A percentile compares a stretch with the other conserved stretches of the same genome.
Conservation (phyloP, 2,329 filamentous ascomycete species). For the Tolypocladium tundrense region DNA sequence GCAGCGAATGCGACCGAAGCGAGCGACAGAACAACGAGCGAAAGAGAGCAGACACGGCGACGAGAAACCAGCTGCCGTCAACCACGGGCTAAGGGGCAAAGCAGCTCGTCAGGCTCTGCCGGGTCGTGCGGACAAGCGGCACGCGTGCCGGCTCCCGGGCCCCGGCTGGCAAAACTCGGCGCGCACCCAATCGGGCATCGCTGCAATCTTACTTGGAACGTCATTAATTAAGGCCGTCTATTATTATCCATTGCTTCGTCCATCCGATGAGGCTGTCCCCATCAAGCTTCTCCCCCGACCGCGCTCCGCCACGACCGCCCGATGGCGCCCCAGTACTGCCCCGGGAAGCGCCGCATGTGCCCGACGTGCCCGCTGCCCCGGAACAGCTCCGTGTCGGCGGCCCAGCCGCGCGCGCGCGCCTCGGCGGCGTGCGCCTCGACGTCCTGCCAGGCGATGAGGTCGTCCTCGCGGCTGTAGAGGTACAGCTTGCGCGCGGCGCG, state of each 20-base stretch:
- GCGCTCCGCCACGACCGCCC: slow-evolving; percentile 13
- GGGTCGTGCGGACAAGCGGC: background rate
- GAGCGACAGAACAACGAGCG: background rate
- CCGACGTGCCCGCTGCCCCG: slow-evolving; percentile 50
- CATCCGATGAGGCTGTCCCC: background rate
- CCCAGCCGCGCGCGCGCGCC: slow-evolving; percentile 39
- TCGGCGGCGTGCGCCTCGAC: slow-evolving; percentile 43
- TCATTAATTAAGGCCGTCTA: too few species aligned
- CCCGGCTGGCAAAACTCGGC: background rate
- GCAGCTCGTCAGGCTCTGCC: background rate
- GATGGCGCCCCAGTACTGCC: slow-evolving; percentile 46
- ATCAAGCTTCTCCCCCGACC: background rate
- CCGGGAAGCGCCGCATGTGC: slow-evolving; percentile 46
- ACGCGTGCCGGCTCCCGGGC: background rate
- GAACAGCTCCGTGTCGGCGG: slow-evolving; percentile 40
- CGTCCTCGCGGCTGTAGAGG: slow-evolving; percentile 48
- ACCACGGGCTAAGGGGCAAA: background rate
- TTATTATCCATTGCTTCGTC: too few species aligned
- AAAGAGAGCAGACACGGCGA: background rate
- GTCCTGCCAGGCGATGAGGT: slow-evolving; percentile 44
- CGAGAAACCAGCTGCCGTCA: background rate
- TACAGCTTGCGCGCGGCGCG: slow-evolving; percentile 37
- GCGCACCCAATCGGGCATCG: background rate
- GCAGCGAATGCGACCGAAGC: background rate
- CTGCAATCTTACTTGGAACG: background rate